Evolutionary conservation across 1,139 yeast genomes (phyloP).

Genomic region (Kluyveromyces sp.): DNA sequence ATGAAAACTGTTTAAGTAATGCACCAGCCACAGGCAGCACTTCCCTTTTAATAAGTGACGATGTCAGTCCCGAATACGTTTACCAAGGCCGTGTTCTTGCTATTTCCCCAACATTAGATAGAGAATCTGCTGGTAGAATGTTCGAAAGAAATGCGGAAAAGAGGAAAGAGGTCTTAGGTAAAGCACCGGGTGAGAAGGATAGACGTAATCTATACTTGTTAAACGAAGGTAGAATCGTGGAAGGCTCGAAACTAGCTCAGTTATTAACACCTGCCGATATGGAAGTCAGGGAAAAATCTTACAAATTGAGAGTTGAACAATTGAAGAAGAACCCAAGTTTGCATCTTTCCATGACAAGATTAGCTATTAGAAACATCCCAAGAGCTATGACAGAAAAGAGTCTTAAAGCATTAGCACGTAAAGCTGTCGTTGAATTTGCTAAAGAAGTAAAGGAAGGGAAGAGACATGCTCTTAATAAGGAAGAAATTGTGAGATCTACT

Average conservation of each 20-base stretch:
- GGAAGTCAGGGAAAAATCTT: conserved; percentile 84
- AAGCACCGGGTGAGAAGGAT: conserved; percentile 72
- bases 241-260: conserved; percentile 71
- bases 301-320: conserved; percentile 79
- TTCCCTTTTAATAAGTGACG: conserved; percentile 83
- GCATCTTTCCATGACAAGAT: conserved; percentile 85
- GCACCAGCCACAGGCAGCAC: conserved; percentile 77
- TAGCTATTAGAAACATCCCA: conserved; percentile 90
- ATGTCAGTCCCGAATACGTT: conserved; percentile 80
- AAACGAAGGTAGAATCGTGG: conserved; percentile 89
- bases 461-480: conserved; percentile 84
- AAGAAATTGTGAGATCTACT: conserved; percentile 75
- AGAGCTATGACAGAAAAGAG: conserved; percentile 86
- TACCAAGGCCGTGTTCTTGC: conserved; percentile 88
- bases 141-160: conserved; percentile 67
- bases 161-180: conserved; percentile 72
- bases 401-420: conserved; percentile 84
- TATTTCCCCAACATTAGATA: conserved; percentile 75
- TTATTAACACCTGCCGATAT: conserved; percentile 63
- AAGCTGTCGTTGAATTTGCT: conserved; percentile 94
- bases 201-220: conserved; percentile 76
- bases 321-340: conserved; percentile 82
- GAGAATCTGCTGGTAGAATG: conserved; percentile 73
- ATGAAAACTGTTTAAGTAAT: conserved; percentile 56
- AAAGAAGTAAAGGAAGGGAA: conserved; percentile 67